Conservation (phyloP, 2,329 filamentous ascomycete species). For the Claviceps pusilla region DNA sequence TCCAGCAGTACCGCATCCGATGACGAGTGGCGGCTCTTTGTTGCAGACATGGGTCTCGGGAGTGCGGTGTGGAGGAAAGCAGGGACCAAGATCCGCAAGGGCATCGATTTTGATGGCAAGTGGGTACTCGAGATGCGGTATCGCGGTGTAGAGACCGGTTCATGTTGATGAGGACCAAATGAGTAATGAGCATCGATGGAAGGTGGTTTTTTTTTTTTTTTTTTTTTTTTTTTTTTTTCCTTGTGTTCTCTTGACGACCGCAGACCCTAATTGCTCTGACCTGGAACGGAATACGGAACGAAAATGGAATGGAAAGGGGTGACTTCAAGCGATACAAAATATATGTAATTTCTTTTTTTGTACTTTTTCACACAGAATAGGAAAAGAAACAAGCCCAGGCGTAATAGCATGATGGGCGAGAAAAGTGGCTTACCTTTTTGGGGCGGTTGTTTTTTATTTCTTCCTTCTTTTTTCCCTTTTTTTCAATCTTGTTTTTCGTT, state of each 20-base stretch:
- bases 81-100: slow-evolving; percentile 64
- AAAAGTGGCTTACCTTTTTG: background rate
- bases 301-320: background rate
- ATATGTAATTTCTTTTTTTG: background rate
- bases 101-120: slow-evolving; percentile 73
- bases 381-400: background rate
- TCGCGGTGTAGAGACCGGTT: slow-evolving; percentile 20
- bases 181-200: background rate
- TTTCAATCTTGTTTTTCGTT: background rate
- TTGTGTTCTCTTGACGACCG: background rate
- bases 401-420: background rate
- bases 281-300: background rate
- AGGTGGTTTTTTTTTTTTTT: too few species aligned
- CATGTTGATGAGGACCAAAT: slow-evolving; percentile 5
- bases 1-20: slow-evolving; percentile 23
- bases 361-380: background rate
- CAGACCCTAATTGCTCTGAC: background rate
- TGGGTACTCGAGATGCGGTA: slow-evolving; percentile 67
- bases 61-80: slow-evolving; percentile 75
- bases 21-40: slow-evolving; percentile 61
- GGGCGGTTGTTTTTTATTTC: background rate
- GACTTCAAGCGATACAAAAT: background rate
- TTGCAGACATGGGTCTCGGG: slow-evolving; percentile 76
- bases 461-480: background rate
- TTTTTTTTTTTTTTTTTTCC: too few species aligned